phyloP scores from a whole-genome alignment of 1,284 basidiomycete genomes.

The Vanrija humicola region DNA sequence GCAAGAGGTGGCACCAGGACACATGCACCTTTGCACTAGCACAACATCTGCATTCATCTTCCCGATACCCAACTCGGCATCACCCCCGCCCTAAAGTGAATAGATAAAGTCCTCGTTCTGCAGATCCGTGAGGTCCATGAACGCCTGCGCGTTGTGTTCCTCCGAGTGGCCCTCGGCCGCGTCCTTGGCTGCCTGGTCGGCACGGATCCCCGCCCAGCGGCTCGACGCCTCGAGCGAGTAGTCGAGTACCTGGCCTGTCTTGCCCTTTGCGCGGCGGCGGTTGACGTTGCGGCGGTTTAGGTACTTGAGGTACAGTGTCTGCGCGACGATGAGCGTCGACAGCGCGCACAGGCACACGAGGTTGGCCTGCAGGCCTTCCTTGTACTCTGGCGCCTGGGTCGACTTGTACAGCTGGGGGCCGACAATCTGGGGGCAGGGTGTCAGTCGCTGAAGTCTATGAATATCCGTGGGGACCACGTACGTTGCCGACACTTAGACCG shows the following conservation, averaged over 20 bases:
- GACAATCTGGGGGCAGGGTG: conserved; percentile 17
- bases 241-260: conserved; percentile 47
- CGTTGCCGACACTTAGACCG: conserved; percentile 30
- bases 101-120: conserved; percentile 55
- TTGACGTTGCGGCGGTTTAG: conserved; percentile 51
- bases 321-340: conserved; percentile 21
- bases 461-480: too few relatives aligned
- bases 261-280: conserved; percentile 48
- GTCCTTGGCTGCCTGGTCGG: conserved; percentile 22
- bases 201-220: conserved; percentile 35
- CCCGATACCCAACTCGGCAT: not conserved
- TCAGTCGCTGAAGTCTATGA: too few relatives aligned
- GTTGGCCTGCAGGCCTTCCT: conserved; percentile 23
- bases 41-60: too few relatives aligned
- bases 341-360: conserved; percentile 17
- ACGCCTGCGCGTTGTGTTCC: conserved; percentile 49
- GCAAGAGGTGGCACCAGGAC: too few relatives aligned
- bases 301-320: conserved; percentile 49
- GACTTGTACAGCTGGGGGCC: conserved; percentile 32
- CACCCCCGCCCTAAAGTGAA: conserved; percentile 15
- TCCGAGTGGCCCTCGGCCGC: conserved; percentile 18
- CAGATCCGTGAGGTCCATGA: conserved; percentile 53
- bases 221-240: conserved; percentile 42
- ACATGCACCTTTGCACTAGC: too few relatives aligned
- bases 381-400: conserved; percentile 23